phyloP scores from a whole-genome alignment of 371 early-diverging fungal genomes.

The Mucor velutinosus region DNA sequence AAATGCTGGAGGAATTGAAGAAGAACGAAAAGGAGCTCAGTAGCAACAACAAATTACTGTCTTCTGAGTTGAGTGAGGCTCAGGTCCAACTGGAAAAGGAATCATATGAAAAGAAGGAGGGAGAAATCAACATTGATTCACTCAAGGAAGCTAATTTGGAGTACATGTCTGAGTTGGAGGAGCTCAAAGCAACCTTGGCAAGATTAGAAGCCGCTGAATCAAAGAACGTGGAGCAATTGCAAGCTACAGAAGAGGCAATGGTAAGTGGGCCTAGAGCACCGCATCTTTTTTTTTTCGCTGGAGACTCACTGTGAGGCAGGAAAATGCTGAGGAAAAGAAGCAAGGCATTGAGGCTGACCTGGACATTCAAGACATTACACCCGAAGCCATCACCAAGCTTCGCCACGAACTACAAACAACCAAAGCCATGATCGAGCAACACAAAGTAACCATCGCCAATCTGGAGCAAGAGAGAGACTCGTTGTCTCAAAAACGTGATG shows the following conservation, averaged over 20 bases:
- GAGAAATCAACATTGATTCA: slow-evolving; percentile 78
- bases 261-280: neutral
- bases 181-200: slow-evolving; percentile 63
- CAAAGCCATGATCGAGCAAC: slow-evolving; percentile 67
- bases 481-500: slow-evolving; percentile 64
- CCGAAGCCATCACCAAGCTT: slow-evolving; percentile 32
- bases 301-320: neutral
- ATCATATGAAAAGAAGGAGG: slow-evolving; percentile 85
- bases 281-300: too few species aligned
- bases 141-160: slow-evolving; percentile 83
- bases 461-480: slow-evolving; percentile 67
- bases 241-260: slow-evolving; percentile 6
- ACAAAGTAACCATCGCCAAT: slow-evolving; percentile 68
- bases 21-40: slow-evolving; percentile 52
- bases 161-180: slow-evolving; percentile 67
- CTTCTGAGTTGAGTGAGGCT: slow-evolving; percentile 68
- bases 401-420: slow-evolving; percentile 79
- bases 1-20: slow-evolving; percentile 66
- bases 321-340: slow-evolving; percentile 69
- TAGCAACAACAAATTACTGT: slow-evolving; percentile 68
- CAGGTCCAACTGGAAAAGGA: slow-evolving; percentile 84
- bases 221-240: slow-evolving; percentile 12
- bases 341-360: slow-evolving; percentile 76
- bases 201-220: slow-evolving; percentile 43
- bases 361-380: slow-evolving; percentile 36